Evolutionary conservation across 2,329 filamentous ascomycete species (phyloP).

Genomic region (Colletotrichum liriopes): DNA sequence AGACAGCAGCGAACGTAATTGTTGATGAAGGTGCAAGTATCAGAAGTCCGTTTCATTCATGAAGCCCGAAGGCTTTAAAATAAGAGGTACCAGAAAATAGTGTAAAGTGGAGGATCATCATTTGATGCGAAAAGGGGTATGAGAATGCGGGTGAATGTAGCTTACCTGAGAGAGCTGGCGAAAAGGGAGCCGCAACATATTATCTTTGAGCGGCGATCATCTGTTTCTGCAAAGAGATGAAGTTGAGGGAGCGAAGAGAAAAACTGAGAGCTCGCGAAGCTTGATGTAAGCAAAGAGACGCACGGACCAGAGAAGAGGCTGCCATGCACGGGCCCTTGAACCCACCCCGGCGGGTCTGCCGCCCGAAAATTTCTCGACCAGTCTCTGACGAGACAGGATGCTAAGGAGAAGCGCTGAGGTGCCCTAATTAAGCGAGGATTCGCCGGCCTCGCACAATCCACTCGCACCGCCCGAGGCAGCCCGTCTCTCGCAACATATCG

Average conservation of each 20-base stretch:
- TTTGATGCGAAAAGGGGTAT: conserved; percentile 51
- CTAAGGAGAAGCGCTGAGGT: conserved; percentile 4
- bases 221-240: conserved; percentile 15
- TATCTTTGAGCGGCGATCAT: conserved; percentile 7
- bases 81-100: conserved; percentile 98
- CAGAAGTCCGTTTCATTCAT: conserved; percentile 94
- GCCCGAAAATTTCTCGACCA: conserved; percentile 31
- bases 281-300: conserved; percentile 36
- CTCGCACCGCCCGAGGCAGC: conserved; percentile 47
- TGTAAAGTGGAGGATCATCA: conserved; percentile 82
- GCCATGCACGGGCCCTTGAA: not conserved
- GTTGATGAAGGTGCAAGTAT: conserved; percentile 52
- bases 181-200: not conserved
- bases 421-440: conserved; percentile 65
- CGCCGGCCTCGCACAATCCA: conserved; percentile 59
- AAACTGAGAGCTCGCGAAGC: conserved; percentile 31
- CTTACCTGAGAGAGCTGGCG: conserved; percentile 53
- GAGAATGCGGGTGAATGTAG: conserved; percentile 32
- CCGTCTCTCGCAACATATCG: conserved; percentile 30
- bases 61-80: conserved; percentile 79
- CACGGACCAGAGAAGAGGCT: conserved; percentile 29
- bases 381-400: conserved; percentile 3
- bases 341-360: not conserved
- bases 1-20: not conserved
- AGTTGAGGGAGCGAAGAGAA: conserved; percentile 26